phyloP scores from a whole-genome alignment of 2,329 filamentous ascomycete genomes.

The Fusarium newnesense region DNA sequence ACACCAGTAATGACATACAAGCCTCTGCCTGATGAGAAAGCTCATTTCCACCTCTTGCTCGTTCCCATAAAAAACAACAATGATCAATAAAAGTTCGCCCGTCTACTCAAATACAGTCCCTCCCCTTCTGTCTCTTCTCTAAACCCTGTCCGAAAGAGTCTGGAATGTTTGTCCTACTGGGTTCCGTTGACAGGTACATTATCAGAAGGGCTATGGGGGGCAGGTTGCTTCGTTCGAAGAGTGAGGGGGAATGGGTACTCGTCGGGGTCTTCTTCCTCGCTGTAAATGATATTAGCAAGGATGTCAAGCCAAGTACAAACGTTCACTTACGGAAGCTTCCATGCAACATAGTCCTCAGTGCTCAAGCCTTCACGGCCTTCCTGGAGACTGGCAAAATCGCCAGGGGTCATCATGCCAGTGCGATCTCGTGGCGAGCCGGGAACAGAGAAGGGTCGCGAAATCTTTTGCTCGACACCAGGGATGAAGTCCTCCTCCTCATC shows the following conservation, averaged over 20 bases:
- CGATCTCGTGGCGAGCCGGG: constrained; percentile 92
- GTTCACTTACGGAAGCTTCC: constrained; percentile 91
- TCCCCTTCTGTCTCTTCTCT: constrained; percentile 8
- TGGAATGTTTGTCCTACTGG: constrained; percentile 28
- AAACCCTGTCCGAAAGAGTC: not conserved
- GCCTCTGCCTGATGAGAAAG: constrained; percentile 15
- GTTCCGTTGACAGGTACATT: constrained; percentile 40
- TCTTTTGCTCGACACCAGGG: constrained; percentile 92
- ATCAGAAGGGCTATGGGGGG: constrained; percentile 39
- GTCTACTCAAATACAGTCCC: constrained; percentile 23
- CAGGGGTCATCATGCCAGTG: constrained; percentile 98
- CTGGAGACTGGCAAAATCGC: constrained; percentile 95
- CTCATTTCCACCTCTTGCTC: not conserved
- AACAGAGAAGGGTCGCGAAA: constrained; percentile 91
- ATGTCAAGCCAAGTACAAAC: not conserved
- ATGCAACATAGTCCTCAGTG: constrained; percentile 97
- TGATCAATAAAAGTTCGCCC: constrained; percentile 33
- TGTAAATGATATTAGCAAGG: constrained; percentile 50
- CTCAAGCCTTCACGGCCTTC: constrained; percentile 92
- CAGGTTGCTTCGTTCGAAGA: constrained; percentile 62
- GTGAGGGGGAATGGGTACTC: constrained; percentile 71
- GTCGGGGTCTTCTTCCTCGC: constrained; percentile 93
- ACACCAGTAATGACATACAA: constrained; percentile 39
- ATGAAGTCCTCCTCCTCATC: constrained; percentile 91
- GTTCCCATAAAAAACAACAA: constrained; percentile 12